phyloP scores from a whole-genome alignment of 441 rosid genomes.

The Raphanus hybrid region DNA sequence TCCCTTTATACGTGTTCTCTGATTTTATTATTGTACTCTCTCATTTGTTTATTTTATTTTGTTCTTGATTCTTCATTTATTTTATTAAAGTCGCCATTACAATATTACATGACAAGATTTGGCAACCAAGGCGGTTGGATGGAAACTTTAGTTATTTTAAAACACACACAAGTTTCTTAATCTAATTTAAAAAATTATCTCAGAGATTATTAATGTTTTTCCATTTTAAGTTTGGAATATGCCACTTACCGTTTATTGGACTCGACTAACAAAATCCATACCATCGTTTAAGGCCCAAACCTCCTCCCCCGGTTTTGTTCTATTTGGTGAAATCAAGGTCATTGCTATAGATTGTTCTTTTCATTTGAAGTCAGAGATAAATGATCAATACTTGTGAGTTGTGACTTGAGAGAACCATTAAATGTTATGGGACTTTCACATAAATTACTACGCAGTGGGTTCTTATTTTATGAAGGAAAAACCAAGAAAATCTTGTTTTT shows the following conservation, averaged over 20 bases:
- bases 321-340: background rate
- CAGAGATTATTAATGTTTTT: slow-evolving; percentile 12
- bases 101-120: slow-evolving; percentile 21
- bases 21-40: slow-evolving; percentile 20
- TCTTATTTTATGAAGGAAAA: background rate
- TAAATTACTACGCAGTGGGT: slow-evolving; percentile 21
- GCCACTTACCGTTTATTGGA: background rate
- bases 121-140: slow-evolving; percentile 20
- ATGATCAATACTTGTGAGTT: background rate
- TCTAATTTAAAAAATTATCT: background rate
- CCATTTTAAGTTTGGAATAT: background rate
- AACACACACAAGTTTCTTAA: slow-evolving; percentile 20
- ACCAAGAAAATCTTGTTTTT: slow-evolving; percentile 21
- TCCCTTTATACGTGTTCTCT: slow-evolving; percentile 24
- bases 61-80: background rate
- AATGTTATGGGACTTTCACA: slow-evolving; percentile 22
- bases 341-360: background rate
- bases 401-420: slow-evolving; percentile 15
- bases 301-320: background rate
- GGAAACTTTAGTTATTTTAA: background rate
- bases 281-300: slow-evolving; percentile 21
- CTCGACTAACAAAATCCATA: background rate
- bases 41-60: background rate
- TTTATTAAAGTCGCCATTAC: slow-evolving; percentile 1
- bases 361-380: background rate